Percentiles rank a stretch among this genome's conserved stretches.
phyloP scores from a whole-genome alignment of 805 yeast genomes.

The Lipomyces kockii region DNA sequence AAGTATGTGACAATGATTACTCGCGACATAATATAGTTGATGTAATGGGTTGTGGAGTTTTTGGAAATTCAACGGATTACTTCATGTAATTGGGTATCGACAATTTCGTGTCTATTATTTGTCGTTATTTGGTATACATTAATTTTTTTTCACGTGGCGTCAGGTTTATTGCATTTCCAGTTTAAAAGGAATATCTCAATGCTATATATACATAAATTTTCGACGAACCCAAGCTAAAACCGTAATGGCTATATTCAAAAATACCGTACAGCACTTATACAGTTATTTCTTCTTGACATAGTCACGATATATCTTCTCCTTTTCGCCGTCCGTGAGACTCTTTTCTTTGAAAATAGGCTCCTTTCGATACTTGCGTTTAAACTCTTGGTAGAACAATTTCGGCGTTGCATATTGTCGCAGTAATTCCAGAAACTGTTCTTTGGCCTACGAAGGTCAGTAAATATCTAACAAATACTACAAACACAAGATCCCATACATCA shows the following conservation, averaged over 20 bases:
- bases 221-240: slow-evolving; percentile 75
- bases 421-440: slow-evolving; percentile 42
- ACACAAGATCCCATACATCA: background rate
- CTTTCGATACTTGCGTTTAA: slow-evolving; percentile 47
- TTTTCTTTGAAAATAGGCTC: slow-evolving; percentile 40
- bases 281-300: slow-evolving; percentile 26
- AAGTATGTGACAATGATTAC: background rate
- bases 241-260: slow-evolving; percentile 41
- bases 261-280: background rate
- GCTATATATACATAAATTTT: background rate
- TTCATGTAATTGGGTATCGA: background rate
- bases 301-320: slow-evolving; percentile 50
- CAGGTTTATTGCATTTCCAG: background rate
- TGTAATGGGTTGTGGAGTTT: background rate
- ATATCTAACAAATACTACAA: background rate
- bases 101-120: background rate
- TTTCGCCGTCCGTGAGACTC: slow-evolving; percentile 46
- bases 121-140: background rate
- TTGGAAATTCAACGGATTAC: background rate
- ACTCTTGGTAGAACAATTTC: slow-evolving; percentile 48
- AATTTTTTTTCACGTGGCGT: background rate
- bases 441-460: slow-evolving; percentile 18
- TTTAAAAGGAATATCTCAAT: background rate
- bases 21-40: background rate
- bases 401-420: slow-evolving; percentile 41